Base-by-base conservation (phyloP, 1,284 basidiomycete species). In the Cryptococcus wingfieldii region DNA sequence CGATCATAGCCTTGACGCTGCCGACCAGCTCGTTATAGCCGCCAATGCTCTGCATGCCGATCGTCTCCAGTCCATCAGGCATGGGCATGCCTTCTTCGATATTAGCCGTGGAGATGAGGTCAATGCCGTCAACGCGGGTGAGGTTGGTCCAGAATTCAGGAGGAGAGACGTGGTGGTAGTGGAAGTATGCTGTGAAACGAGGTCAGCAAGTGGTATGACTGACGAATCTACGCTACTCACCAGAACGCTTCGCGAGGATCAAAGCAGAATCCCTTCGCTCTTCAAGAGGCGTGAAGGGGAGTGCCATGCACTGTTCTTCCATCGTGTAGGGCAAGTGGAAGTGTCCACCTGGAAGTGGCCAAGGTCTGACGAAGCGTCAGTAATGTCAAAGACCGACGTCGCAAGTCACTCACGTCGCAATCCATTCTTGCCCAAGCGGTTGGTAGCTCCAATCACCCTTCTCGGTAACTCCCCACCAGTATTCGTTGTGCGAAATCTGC, bases 401-500 rank as follows among this genome's bases (percentile, higher is more conserved):
- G 27, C 9, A 14, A 13, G 19, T 14, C 23, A 63, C 65, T 53
- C 56, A 71, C 67, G 64, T 66, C 4, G 71, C 56, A 27, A 67
- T 67, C 73, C 73, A 76, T 45, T 67, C 58, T 38, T 66, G 63
- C 12, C 74, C 75, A 6, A 76, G 59, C 6, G 71, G 64, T 39
- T 76, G 71, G 55, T 61, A 73, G 14, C 61, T 61, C 67, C 72
- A 77, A 2, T 68, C 69, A 1, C 63, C 67, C 19, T 65, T 49
- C 14, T 61, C 56, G 4, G 55, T 64, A 34, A 63, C 53, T n/a
- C 59, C 65, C 68, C 66, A 74, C 48, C 61, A 69, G 14, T 65
- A 64, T 23, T 65, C 62, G 46, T 61, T 62, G 51, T 66, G 58
- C 3, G 65, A 52, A 7, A 58, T 55, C 19, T 65, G 60, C 14